A percentile compares a stretch with the other conserved stretches of the same genome.
Conservation (phyloP, 208 protist genomes). For the Paratrypanosoma confusum region DNA sequence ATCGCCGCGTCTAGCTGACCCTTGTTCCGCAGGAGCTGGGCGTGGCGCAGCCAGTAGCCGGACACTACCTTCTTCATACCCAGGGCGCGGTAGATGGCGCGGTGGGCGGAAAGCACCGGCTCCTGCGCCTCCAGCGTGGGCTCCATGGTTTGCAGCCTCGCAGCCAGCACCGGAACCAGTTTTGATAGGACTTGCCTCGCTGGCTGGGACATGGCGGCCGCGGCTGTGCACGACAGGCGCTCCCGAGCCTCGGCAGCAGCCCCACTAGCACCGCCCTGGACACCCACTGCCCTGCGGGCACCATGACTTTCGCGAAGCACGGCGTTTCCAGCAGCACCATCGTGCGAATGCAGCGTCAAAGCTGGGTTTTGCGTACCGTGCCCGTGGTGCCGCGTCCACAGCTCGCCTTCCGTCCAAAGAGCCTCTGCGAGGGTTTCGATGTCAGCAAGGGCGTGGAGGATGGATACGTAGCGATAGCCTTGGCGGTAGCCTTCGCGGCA, state of each 20-base stretch:
- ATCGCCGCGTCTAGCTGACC: conserved; percentile 68
- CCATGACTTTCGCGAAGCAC: too few relatives aligned
- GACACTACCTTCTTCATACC: conserved; percentile 38
- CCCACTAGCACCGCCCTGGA: too few relatives aligned
- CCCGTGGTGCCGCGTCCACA: too few relatives aligned
- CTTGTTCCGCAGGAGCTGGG: conserved; percentile 63
- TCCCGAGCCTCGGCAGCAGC: too few relatives aligned
- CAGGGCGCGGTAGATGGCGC: conserved; percentile 59
- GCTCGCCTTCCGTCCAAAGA: too few relatives aligned
- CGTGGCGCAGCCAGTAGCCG: conserved; percentile 70
- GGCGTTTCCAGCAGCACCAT: not conserved
- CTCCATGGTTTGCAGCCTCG: conserved; percentile 31
- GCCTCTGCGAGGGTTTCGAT: conserved; percentile 49
- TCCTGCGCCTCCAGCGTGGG: conserved; percentile 60
- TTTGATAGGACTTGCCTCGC: not conserved
- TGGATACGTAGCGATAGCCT: conserved; percentile 44
- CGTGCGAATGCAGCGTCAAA: not conserved
- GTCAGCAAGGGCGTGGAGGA: conserved; percentile 73
- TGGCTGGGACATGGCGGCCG: not conserved
- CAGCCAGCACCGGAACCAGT: conserved; percentile 9
- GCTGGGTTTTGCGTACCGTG: not conserved
- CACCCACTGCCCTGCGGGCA: too few relatives aligned
- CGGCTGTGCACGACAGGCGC: not conserved
- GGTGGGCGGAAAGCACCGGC: conserved; percentile 71
- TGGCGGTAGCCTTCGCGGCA: conserved; percentile 65